Evolutionary conservation across 129 eudicot species (phyloP), one percentile per base, ranked within the genome.

Genomic region (Arctium minus): DNA sequence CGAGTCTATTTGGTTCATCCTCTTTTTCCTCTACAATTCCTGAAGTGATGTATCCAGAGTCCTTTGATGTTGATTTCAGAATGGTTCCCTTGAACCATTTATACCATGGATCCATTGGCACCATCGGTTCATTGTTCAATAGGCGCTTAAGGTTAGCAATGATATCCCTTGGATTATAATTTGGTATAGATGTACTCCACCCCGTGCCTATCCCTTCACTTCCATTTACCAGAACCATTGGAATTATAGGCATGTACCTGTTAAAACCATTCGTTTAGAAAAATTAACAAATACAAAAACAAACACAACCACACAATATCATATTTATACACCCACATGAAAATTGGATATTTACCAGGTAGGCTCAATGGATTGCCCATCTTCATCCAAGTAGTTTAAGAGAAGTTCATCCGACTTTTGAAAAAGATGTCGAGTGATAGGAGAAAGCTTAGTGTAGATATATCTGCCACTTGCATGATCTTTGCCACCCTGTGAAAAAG

Each of bases 141-240:
- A 96, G 73, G 6, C 83, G 91, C 85, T 87, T 90, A 75, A 96
- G 72, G 42, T 96, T 96, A 17, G 95, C 92, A 78, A 91, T 87
- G 48, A 96, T 90, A 56, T 96, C 97, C 11, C 92, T 75, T 27
- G 99, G 98, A 73, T 93, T 93, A 73, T 91, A 96, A 82, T 96
- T 96, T 6, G 99, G 99, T 27, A 93, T 74, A 74, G 81, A 96
- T 3, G 99, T 71, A 79, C 99, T 96, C 99, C 99, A 96, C 8
- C 99, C 99, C 2, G 99, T 96, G 62, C 99, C 99, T 36, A 96
- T 93, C 73, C 98, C 99, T 91, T 96, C 98, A 86, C 98, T 91
- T 65, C 99, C 98, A 88, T 96, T 96, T 5, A 96, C 97, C 31
- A 96, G 79, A 79, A 91, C 99, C 85, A 86, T 85, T 17, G 99